Evolutionary conservation across 2,329 filamentous ascomycete species (phyloP).

Genomic region (Neonectria magnoliae): DNA sequence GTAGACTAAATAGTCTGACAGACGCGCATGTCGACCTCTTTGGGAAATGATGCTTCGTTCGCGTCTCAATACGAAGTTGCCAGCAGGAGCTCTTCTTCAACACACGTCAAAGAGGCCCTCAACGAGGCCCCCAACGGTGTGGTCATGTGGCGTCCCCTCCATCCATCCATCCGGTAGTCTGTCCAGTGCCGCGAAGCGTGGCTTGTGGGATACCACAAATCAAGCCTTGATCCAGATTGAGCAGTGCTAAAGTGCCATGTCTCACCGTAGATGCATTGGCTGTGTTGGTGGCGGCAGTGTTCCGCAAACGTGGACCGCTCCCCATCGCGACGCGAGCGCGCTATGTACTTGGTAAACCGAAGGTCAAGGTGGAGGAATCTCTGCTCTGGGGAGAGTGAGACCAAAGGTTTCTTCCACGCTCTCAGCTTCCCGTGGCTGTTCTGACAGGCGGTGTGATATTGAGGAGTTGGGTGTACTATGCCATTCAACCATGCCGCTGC

Average conservation of each 20-base stretch:
- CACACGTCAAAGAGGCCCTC: background rate
- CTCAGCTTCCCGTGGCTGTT: constrained; percentile 2
- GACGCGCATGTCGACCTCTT: constrained; percentile 9
- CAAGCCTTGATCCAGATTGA: constrained; percentile 7
- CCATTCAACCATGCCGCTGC: background rate
- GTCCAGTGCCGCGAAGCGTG: constrained; percentile 11
- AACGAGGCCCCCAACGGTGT: background rate
- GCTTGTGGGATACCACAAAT: constrained; percentile 11
- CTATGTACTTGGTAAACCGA: constrained; percentile 1
- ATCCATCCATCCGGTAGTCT: constrained; percentile 7
- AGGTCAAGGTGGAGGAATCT: background rate
- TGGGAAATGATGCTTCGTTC: constrained; percentile 5
- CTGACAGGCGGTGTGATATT: constrained; percentile 14
- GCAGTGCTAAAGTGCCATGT: constrained; percentile 5
- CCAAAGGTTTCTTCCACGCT: background rate
- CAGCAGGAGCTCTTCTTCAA: background rate
- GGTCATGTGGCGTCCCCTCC: constrained; percentile 12
- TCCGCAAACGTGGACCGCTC: constrained; percentile 11
- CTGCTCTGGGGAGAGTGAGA: constrained; percentile 8
- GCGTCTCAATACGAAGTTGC: constrained; percentile 16
- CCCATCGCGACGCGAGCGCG: background rate
- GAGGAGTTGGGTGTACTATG: constrained; percentile 1
- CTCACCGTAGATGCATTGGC: constrained; percentile 4
- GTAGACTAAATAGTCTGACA: background rate
- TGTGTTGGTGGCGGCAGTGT: constrained; percentile 12